Conservation (phyloP, 345 rosid genomes). For the Noccaea bulbosa region DNA sequence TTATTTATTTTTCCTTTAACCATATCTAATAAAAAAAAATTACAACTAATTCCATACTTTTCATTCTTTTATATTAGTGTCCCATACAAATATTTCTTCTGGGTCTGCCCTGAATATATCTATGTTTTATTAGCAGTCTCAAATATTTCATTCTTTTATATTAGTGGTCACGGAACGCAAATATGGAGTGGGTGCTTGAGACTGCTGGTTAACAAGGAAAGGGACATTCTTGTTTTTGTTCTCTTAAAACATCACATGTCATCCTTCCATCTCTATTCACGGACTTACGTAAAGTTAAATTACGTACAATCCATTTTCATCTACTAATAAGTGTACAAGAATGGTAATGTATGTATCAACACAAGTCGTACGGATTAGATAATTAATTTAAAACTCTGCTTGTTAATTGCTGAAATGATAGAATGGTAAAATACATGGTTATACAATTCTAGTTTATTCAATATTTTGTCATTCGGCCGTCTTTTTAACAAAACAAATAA, state of each 20-base stretch:
- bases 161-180: slow-evolving; percentile 17
- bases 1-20: no score
- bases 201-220: not conserved
- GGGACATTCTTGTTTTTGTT: slow-evolving; percentile 11
- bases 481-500: not conserved
- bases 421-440: slow-evolving; percentile 1
- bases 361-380: not conserved
- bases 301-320: not conserved
- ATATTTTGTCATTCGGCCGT: not conserved
- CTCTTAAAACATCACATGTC: slow-evolving; percentile 8
- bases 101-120: no score
- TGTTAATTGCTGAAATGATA: not conserved
- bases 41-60: rapidly evolving
- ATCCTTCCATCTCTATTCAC: not conserved
- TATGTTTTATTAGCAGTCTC: not conserved
- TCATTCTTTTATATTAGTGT: no score
- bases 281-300: not conserved
- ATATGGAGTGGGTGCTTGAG: not conserved
- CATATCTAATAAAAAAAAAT: no score
- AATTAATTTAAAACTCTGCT: not conserved
- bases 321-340: not conserved
- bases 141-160: no score
- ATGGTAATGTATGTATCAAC: not conserved
- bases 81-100: no score
- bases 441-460: not conserved